A percentile compares a stretch with the other conserved stretches of the same genome.
Conservation (phyloP, 2,329 filamentous ascomycete species). For the Colletotrichum brevisporum region DNA sequence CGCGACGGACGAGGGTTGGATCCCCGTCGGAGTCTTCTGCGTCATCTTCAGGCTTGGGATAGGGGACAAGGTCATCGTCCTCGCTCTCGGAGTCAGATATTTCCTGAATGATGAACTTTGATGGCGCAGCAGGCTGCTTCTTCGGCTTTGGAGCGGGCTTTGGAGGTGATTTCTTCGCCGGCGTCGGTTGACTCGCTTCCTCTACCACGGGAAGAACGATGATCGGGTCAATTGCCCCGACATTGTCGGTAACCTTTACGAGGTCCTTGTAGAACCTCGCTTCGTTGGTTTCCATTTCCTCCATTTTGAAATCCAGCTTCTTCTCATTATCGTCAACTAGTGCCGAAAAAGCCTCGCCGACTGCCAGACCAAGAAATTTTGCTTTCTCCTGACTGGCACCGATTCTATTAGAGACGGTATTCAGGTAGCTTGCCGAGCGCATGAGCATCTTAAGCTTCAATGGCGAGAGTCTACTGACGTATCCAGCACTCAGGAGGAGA, state of each 20-base stretch:
- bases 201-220: constrained; percentile 44
- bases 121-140: constrained; percentile 47
- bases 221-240: constrained; percentile 72
- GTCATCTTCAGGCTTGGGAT: constrained; percentile 90
- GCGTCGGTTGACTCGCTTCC: constrained; percentile 35
- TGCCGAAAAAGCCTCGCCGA: constrained; percentile 79
- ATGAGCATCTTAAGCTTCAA: constrained; percentile 78
- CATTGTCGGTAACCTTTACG: constrained; percentile 70
- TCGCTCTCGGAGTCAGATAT: constrained; percentile 72
- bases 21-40: constrained; percentile 94
- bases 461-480: constrained; percentile 76
- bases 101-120: constrained; percentile 74
- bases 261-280: constrained; percentile 82
- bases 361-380: constrained; percentile 88
- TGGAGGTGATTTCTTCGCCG: constrained; percentile 35
- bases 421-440: constrained; percentile 81
- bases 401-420: constrained; percentile 87
- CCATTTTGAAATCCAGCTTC: constrained; percentile 85
- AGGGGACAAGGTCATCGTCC: constrained; percentile 79
- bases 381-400: constrained; percentile 81
- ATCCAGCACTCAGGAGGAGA: constrained; percentile 82
- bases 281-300: constrained; percentile 81
- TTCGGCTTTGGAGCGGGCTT: constrained; percentile 45
- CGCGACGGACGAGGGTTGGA: constrained; percentile 84
- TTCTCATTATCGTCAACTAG: constrained; percentile 78